phyloP scores from a whole-genome alignment of 148 eudicot species.

The Selenicereus undatus region DNA sequence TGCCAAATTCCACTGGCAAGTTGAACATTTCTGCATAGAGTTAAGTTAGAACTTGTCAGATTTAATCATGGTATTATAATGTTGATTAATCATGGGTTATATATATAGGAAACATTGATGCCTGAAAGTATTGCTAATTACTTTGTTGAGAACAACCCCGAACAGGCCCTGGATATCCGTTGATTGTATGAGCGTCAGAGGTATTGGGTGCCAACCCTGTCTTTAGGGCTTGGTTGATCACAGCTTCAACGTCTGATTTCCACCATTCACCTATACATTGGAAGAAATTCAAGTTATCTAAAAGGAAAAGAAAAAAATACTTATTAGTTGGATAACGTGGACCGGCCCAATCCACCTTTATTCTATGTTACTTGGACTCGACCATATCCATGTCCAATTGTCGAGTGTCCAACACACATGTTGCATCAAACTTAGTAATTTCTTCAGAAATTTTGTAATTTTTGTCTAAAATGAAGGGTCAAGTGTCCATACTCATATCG shows the following conservation, averaged over 20 bases:
- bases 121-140: not conserved
- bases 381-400: too few species aligned
- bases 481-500: too few species aligned
- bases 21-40: constrained; percentile 28
- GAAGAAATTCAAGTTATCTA: not conserved
- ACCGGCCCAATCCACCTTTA: too few species aligned
- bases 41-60: not conserved
- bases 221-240: constrained; percentile 35
- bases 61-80: not conserved
- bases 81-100: not conserved
- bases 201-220: constrained; percentile 45
- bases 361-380: too few species aligned
- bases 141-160: constrained; percentile 33
- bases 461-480: too few species aligned
- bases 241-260: constrained; percentile 57
- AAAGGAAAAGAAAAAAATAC: too few species aligned
- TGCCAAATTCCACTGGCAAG: constrained; percentile 33
- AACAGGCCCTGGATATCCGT: constrained; percentile 42
- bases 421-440: too few species aligned
- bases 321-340: too few species aligned
- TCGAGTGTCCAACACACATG: too few species aligned
- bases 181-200: constrained; percentile 53
- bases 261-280: constrained; percentile 49
- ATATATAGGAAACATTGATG: not conserved
- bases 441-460: too few species aligned